These are phyloP conservation scores for Pseudozyma tsukubaensis DNA, from an alignment of 1,284 basidiomycete species.

Conservation along the genomic window DNA sequence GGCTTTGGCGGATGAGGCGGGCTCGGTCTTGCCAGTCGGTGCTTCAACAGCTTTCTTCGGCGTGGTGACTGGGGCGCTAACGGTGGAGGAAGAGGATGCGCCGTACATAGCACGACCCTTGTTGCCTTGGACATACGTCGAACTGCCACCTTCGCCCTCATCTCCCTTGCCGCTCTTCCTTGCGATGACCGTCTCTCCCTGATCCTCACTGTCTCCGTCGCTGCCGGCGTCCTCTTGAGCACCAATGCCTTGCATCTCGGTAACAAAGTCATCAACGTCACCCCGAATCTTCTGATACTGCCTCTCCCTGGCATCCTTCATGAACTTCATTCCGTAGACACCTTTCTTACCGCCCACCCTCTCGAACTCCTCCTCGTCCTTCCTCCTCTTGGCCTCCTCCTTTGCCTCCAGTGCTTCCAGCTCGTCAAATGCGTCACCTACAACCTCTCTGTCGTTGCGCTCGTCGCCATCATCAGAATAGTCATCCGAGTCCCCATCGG, in stretches of 20 bases:
- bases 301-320: conserved; percentile 65
- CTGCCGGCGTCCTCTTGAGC: conserved; percentile 18
- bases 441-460: conserved; percentile 12
- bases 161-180: not conserved
- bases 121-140: conserved; percentile 40
- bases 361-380: conserved; percentile 47
- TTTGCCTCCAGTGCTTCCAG: conserved; percentile 42
- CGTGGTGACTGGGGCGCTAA: not conserved
- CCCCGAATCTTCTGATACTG: conserved; percentile 49
- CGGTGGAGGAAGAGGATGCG: conserved; percentile 7
- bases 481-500: conserved; percentile 33
- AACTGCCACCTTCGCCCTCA: conserved; percentile 4
- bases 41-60: conserved; percentile 15
- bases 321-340: conserved; percentile 68
- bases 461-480: conserved; percentile 4
- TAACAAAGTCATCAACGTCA: conserved; percentile 55
- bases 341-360: conserved; percentile 53
- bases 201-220: conserved; percentile 25
- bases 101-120: conserved; percentile 59
- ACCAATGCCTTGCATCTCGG: conserved; percentile 32
- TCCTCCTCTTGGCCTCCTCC: conserved; percentile 31
- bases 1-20: not conserved
- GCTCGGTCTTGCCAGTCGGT: not conserved
- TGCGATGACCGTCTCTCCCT: conserved; percentile 16
- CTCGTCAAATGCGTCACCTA: conserved; percentile 56